Evolutionary conservation across 1,139 yeast species (phyloP).

Genomic region (Suhomyces yuchorum): DNA sequence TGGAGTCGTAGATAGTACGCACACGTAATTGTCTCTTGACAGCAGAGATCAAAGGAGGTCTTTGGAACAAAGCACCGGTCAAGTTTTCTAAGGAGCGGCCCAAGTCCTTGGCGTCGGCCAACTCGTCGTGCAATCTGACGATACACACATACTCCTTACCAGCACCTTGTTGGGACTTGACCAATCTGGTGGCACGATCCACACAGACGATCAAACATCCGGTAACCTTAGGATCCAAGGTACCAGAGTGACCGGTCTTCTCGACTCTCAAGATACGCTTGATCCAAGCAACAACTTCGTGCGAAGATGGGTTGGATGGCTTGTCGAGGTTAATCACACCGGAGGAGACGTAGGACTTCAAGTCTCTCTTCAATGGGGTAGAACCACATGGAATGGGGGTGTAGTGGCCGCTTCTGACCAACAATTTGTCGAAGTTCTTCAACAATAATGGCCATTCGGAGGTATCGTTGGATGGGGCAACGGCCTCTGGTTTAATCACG

Average conservation of each 20-base stretch:
- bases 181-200: conserved; percentile 97
- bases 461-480: conserved; percentile 79
- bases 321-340: conserved; percentile 97
- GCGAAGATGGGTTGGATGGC: conserved; percentile 97
- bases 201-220: conserved; percentile 97
- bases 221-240: conserved; percentile 97
- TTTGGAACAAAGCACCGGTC: conserved; percentile 98
- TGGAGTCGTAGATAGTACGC: conserved; percentile 95
- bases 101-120: conserved; percentile 87
- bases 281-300: conserved; percentile 99
- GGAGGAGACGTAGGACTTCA: conserved; percentile 83
- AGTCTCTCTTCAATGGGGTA: conserved; percentile 91
- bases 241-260: conserved; percentile 98
- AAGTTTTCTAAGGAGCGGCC: conserved; percentile 87
- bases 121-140: conserved; percentile 90
- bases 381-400: conserved; percentile 96
- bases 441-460: conserved; percentile 94
- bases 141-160: conserved; percentile 99
- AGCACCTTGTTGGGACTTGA: conserved; percentile 98
- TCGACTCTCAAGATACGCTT: conserved; percentile 93
- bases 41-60: conserved; percentile 98
- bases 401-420: conserved; percentile 94
- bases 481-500: conserved; percentile 87
- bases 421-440: conserved; percentile 89
- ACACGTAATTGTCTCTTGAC: conserved; percentile 99